A percentile compares a stretch with the other conserved stretches of the same genome.
Conservation (phyloP, 108 stramenopile species). For the Nannochloropsis salina region DNA sequence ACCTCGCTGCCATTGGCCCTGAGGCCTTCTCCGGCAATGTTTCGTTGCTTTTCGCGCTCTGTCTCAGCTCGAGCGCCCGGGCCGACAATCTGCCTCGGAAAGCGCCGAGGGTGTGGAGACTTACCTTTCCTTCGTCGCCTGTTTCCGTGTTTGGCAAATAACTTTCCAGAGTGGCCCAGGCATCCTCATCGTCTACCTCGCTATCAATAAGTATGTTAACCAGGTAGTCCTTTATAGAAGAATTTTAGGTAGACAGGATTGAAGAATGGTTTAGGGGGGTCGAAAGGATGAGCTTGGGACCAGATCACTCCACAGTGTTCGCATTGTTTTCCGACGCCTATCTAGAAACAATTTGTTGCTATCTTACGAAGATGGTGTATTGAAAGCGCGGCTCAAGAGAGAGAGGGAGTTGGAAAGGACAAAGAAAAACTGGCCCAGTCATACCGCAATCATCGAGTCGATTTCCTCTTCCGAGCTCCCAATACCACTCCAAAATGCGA, state of each 20-base stretch:
- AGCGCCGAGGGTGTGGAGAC: background rate
- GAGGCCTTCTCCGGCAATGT: background rate
- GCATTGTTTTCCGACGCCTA: no score
- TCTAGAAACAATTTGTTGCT: no score
- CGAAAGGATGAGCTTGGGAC: no score
- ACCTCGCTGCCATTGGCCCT: background rate
- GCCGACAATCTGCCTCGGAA: background rate
- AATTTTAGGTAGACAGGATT: no score
- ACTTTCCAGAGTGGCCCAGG: background rate
- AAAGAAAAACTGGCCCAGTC: background rate
- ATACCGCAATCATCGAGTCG: background rate
- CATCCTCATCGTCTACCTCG: background rate
- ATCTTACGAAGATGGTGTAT: background rate
- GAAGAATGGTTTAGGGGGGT: no score
- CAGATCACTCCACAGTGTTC: no score
- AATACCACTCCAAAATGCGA: background rate
- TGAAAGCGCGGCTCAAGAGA: background rate
- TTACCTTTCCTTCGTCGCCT: background rate
- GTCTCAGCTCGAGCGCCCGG: background rate
- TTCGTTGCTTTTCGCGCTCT: background rate
- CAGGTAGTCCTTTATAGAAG: background rate
- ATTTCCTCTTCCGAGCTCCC: slow-evolving; percentile 12
- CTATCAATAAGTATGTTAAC: background rate
- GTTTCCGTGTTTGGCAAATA: background rate
- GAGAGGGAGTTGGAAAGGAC: background rate